phyloP scores from a whole-genome alignment of 495 filamentous ascomycete species.

The Penicillium silybi region DNA sequence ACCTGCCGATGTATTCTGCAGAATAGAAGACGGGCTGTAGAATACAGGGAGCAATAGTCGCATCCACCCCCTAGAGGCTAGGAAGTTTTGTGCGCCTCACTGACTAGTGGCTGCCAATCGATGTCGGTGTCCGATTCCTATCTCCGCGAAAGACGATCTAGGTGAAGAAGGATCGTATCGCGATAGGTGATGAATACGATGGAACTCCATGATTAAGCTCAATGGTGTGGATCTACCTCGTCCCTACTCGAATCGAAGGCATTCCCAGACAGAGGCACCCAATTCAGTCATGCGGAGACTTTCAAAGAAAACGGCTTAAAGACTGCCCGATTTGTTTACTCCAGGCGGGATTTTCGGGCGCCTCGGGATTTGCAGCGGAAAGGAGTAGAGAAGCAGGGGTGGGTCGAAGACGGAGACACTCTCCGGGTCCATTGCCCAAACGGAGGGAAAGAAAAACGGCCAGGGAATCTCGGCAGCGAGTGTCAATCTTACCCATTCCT shows the following conservation, averaged over 20 bases:
- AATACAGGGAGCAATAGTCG: conserved; percentile 19
- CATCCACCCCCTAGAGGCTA: conserved; percentile 14
- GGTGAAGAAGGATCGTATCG: neutral
- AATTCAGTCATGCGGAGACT: neutral
- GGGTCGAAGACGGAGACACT: conserved; percentile 12
- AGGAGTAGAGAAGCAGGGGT: conserved; percentile 4
- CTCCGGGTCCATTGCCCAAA: conserved; percentile 13
- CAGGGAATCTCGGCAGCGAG: conserved; percentile 17
- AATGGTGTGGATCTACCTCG: neutral
- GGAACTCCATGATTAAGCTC: neutral
- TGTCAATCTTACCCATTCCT: conserved; percentile 11
- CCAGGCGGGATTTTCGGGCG: conserved; percentile 10
- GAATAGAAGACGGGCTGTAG: conserved; percentile 7
- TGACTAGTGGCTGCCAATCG: conserved; percentile 1
- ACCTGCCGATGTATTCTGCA: conserved; percentile 6
- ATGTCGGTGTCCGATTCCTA: conserved; percentile 12
- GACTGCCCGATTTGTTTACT: neutral
- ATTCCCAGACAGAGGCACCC: neutral
- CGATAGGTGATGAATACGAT: neutral
- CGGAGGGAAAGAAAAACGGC: conserved; percentile 4
- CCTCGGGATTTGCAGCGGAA: conserved; percentile 16
- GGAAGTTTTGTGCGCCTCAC: conserved; percentile 8
- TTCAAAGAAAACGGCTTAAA: neutral
- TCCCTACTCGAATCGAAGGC: neutral
- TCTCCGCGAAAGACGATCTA: neutral